Percentiles rank a stretch among this genome's conserved stretches.
These are phyloP conservation scores for Colletotrichum filicis DNA, from an alignment of 2,329 filamentous ascomycete species.

Conservation along the genomic window DNA sequence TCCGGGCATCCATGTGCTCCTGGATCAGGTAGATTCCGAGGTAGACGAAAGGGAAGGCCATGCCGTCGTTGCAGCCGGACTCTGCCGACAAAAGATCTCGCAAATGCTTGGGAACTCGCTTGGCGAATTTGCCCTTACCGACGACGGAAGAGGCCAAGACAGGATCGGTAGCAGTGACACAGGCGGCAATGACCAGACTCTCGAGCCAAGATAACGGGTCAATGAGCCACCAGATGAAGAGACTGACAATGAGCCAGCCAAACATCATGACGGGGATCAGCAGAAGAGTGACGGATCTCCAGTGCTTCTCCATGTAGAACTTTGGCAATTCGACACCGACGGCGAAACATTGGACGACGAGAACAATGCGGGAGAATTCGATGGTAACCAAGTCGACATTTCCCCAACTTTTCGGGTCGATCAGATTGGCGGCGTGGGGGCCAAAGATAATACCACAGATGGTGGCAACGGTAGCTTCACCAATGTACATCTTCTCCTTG, in stretches of 20 bases:
- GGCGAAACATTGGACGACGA: slow-evolving; percentile 93
- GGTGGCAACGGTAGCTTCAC: slow-evolving; percentile 94
- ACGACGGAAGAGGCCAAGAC: slow-evolving; percentile 97
- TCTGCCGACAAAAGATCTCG: slow-evolving; percentile 94
- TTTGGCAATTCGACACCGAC: slow-evolving; percentile 91
- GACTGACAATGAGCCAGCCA: slow-evolving; percentile 91
- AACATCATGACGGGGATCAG: slow-evolving; percentile 97
- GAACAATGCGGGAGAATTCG: slow-evolving; percentile 88
- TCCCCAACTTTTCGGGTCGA: slow-evolving; percentile 81
- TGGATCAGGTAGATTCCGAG: slow-evolving; percentile 89
- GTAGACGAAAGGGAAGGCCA: slow-evolving; percentile 99
- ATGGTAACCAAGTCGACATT: slow-evolving; percentile 88
- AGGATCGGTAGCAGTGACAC: slow-evolving; percentile 96
- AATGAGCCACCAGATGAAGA: slow-evolving; percentile 95
- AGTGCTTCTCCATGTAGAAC: slow-evolving; percentile 98
- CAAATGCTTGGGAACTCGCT: slow-evolving; percentile 96
- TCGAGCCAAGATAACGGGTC: slow-evolving; percentile 87
- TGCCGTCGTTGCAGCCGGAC: slow-evolving; percentile 98
- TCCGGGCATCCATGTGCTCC: slow-evolving; percentile 74
- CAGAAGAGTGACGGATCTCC: slow-evolving; percentile 89
- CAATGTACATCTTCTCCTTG: slow-evolving; percentile 98
- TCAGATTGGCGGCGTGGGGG: slow-evolving; percentile 83
- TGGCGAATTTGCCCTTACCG: slow-evolving; percentile 98
- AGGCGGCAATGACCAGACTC: slow-evolving; percentile 86
- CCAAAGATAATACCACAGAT: slow-evolving; percentile 90